phyloP scores from a whole-genome alignment of 129 eudicot species.

The Lactuca sativa region DNA sequence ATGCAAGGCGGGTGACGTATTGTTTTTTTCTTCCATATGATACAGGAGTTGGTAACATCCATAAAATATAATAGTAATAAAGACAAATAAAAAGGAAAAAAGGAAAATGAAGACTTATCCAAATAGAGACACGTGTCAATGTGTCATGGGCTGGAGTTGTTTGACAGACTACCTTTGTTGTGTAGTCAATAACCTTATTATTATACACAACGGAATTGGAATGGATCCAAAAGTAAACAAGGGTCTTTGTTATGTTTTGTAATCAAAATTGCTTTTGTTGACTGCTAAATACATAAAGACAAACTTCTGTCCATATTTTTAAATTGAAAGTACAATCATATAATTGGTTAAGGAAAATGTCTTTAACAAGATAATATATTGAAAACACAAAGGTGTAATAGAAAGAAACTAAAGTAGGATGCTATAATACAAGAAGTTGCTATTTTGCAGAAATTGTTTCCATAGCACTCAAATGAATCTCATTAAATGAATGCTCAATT shows the following conservation, averaged over 20 bases:
- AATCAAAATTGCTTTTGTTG: no score
- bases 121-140: neutral
- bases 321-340: neutral
- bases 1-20: neutral
- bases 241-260: no score
- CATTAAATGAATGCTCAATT: slow-evolving; percentile 13
- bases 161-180: no score
- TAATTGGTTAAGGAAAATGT: no score
- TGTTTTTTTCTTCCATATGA: neutral
- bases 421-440: no score
- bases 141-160: no score
- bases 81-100: neutral
- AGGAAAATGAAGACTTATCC: neutral
- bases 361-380: no score
- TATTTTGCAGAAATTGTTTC: neutral
- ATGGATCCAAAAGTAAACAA: neutral
- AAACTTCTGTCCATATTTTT: no score
- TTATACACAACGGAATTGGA: neutral
- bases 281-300: no score
- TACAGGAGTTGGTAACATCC: neutral
- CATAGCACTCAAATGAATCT: slow-evolving; percentile 4
- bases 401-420: no score
- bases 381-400: no score
- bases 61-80: no score
- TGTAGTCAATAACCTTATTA: neutral